Evolutionary conservation across 257 asterid genomes (phyloP).

Genomic region (Salvia miltiorrhiza): DNA sequence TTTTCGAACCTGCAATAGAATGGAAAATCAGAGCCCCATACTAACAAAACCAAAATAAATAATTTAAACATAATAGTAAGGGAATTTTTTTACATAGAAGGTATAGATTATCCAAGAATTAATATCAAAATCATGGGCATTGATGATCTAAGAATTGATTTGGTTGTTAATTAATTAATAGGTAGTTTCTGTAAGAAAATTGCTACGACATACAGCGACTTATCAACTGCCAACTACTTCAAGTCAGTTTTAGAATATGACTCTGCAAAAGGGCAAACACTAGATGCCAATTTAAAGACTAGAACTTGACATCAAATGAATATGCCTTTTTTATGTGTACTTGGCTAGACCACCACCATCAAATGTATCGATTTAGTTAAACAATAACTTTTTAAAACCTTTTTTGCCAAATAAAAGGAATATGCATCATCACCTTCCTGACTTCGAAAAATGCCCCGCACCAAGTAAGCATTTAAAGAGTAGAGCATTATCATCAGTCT

Average conservation of each 20-base stretch:
- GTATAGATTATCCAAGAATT: not conserved
- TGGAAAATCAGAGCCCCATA: not conserved
- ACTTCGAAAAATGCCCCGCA: conserved; percentile 95
- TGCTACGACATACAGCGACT: too few relatives aligned
- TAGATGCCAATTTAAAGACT: not conserved
- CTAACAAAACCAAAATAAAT: not conserved
- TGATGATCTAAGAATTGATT: not conserved
- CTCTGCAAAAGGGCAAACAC: not conserved
- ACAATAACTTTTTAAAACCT: not conserved
- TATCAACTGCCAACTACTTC: not conserved
- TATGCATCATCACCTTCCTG: conserved; percentile 65
- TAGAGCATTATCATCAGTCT: conserved; percentile 67
- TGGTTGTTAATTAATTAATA: not conserved
- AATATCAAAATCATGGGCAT: not conserved
- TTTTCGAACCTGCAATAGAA: conserved; percentile 66
- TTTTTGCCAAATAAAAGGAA: not conserved
- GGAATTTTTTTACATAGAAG: too few relatives aligned
- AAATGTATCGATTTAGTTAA: not conserved
- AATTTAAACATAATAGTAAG: not conserved
- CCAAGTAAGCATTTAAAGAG: conserved; percentile 88
- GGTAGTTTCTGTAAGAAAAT: not conserved
- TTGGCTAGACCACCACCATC: not conserved
- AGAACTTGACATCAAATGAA: not conserved
- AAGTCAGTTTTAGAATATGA: not conserved
- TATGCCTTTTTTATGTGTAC: not conserved